Evolutionary conservation across 2,329 filamentous ascomycete species (phyloP).

Genomic region (Penicillium expansum): DNA sequence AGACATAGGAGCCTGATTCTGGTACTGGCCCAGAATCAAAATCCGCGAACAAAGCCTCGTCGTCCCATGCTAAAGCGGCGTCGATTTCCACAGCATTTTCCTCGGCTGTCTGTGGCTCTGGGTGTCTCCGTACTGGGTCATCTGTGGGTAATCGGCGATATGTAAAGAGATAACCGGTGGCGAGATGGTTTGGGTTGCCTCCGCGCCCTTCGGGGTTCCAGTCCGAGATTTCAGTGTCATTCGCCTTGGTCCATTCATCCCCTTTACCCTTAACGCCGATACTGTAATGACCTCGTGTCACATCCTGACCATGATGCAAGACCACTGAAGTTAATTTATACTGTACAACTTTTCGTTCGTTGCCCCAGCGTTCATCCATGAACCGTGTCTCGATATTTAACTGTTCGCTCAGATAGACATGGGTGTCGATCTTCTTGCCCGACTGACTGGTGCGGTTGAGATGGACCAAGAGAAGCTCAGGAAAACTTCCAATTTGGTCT

Average conservation of each 20-base stretch:
- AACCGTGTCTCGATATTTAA: not conserved
- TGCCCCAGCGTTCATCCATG: conserved; percentile 1
- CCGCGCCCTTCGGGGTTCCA: not conserved
- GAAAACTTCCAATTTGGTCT: conserved; percentile 9
- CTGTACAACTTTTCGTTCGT: conserved; percentile 1
- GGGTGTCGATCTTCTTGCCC: not conserved
- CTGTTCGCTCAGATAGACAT: conserved; percentile 2
- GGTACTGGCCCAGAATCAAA: not conserved
- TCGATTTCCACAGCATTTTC: not conserved
- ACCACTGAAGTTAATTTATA: conserved; percentile 30
- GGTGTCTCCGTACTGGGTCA: not conserved
- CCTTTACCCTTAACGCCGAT: conserved; percentile 20
- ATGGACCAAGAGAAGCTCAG: conserved; percentile 25
- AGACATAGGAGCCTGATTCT: no score
- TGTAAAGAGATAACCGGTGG: conserved; percentile 17
- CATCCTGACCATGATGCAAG: conserved; percentile 12
- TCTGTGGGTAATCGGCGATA: conserved; percentile 21
- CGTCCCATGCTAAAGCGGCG: not conserved
- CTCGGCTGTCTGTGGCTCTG: not conserved
- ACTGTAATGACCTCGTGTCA: conserved; percentile 23
- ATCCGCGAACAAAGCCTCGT: not conserved
- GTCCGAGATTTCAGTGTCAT: not conserved
- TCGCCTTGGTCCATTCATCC: conserved; percentile 18
- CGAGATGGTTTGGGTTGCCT: not conserved
- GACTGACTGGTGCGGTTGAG: conserved; percentile 12